Conservation (phyloP, 2,329 filamentous ascomycete genomes). For the Fusarium annulatum region DNA sequence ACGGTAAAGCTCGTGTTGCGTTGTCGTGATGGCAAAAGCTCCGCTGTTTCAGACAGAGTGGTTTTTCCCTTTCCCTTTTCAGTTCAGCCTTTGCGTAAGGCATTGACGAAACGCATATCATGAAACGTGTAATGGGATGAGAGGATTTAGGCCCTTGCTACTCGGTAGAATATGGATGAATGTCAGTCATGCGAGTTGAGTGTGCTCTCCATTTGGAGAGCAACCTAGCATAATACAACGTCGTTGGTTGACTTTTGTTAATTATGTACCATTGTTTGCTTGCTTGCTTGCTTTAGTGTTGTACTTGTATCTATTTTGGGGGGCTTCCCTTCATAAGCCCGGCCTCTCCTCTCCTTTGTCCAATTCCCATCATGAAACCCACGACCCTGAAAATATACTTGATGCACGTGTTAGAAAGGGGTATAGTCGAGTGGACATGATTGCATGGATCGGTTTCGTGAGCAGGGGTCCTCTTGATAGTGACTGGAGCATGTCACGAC, state of each 20-base stretch:
- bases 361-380: slow-evolving; percentile 42
- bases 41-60: slow-evolving; percentile 44
- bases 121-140: slow-evolving; percentile 35
- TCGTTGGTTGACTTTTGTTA: background rate
- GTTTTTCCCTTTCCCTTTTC: slow-evolving; percentile 1
- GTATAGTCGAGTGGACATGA: slow-evolving; percentile 29
- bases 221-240: background rate
- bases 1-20: slow-evolving; percentile 19
- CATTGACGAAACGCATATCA: slow-evolving; percentile 41
- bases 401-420: slow-evolving; percentile 36
- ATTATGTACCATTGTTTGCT: background rate
- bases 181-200: background rate
- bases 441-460: slow-evolving; percentile 31
- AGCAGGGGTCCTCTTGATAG: slow-evolving; percentile 27
- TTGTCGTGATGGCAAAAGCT: slow-evolving; percentile 16
- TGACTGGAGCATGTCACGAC: slow-evolving; percentile 39
- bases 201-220: background rate
- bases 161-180: slow-evolving; percentile 6
- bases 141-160: slow-evolving; percentile 23
- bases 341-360: background rate
- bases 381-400: slow-evolving; percentile 27
- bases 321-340: slow-evolving; percentile 10
- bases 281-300: background rate
- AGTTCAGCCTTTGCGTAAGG: slow-evolving; percentile 12
- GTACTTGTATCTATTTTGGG: slow-evolving; percentile 17